These are phyloP conservation scores for Eruca vesicaria DNA, from an alignment of 441 rosid species.

Conservation along the genomic window DNA sequence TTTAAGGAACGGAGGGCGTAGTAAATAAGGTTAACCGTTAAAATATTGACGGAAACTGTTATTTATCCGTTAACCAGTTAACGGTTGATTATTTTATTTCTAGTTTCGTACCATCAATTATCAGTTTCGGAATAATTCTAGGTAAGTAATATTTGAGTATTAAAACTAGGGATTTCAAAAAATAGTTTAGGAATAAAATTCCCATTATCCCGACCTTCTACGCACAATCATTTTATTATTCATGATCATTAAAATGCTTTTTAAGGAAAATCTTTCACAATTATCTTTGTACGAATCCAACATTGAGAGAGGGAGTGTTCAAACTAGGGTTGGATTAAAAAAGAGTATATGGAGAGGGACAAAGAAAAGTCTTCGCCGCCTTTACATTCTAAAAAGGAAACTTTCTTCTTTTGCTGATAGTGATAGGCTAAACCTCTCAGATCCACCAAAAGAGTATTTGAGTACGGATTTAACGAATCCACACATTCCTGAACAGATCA, in stretches of 20 bases:
- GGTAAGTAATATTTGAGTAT: no score
- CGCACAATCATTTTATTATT: no score
- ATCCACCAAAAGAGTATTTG: not conserved
- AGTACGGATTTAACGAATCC: not conserved
- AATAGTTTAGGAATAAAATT: no score
- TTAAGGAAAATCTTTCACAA: not conserved
- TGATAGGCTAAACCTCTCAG: not conserved
- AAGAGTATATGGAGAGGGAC: not conserved
- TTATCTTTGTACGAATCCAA: not conserved
- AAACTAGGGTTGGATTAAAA: not conserved
- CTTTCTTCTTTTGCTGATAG: not conserved
- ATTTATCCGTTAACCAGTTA: no score
- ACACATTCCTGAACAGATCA: slow-evolving; percentile 3
- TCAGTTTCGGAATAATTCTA: no score
- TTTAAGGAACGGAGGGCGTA: no score
- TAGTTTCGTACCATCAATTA: no score
- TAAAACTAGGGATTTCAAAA: no score
- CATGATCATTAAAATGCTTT: not conserved
- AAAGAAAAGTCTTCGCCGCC: not conserved
- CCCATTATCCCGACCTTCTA: no score
- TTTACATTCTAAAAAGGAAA: not conserved
- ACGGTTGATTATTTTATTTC: no score
- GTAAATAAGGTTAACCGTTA: no score
- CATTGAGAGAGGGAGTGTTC: not conserved
- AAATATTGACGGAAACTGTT: no score